Evolutionary conservation across 1,139 yeast genomes (phyloP).

Genomic region (Protomyces arabidopsidicola): DNA sequence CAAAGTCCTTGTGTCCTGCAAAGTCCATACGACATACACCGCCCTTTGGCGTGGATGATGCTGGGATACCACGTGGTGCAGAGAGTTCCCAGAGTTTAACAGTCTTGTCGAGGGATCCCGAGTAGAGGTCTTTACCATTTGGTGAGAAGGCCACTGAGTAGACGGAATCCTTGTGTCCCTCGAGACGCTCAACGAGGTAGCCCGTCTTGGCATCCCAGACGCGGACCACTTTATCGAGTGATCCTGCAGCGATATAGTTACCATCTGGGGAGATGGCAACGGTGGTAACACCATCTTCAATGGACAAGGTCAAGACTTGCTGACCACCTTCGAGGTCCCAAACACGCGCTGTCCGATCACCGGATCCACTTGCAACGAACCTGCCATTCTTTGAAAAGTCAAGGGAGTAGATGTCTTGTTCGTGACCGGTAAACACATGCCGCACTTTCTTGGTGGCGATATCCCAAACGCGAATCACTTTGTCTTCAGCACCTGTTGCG

Average conservation of each 20-base stretch:
- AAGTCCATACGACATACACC: constrained; percentile 81
- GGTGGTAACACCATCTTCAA: constrained; percentile 97
- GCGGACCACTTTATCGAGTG: constrained; percentile 89
- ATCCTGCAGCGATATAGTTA: constrained; percentile 89
- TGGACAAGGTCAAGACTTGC: constrained; percentile 80
- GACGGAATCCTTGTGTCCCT: constrained; percentile 95
- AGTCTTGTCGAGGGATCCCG: constrained; percentile 93
- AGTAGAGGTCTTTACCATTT: constrained; percentile 85
- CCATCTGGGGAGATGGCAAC: constrained; percentile 98
- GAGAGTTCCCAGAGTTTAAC: constrained; percentile 91
- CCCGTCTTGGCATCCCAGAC: constrained; percentile 98
- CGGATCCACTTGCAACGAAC: constrained; percentile 90
- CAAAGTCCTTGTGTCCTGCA: constrained; percentile 95
- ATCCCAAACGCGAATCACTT: constrained; percentile 95
- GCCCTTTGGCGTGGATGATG: constrained; percentile 42
- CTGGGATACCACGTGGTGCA: constrained; percentile 44
- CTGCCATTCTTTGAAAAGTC: constrained; percentile 96
- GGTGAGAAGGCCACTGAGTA: constrained; percentile 92
- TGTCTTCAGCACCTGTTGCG: constrained; percentile 98
- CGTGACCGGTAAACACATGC: constrained; percentile 88
- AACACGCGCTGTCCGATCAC: constrained; percentile 92
- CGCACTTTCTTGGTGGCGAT: constrained; percentile 79
- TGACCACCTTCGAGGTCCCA: constrained; percentile 95
- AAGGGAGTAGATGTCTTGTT: constrained; percentile 92
- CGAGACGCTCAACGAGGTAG: constrained; percentile 77